Conservation (phyloP, 768 basidiomycete genomes). For the Lentinula raphanica region DNA sequence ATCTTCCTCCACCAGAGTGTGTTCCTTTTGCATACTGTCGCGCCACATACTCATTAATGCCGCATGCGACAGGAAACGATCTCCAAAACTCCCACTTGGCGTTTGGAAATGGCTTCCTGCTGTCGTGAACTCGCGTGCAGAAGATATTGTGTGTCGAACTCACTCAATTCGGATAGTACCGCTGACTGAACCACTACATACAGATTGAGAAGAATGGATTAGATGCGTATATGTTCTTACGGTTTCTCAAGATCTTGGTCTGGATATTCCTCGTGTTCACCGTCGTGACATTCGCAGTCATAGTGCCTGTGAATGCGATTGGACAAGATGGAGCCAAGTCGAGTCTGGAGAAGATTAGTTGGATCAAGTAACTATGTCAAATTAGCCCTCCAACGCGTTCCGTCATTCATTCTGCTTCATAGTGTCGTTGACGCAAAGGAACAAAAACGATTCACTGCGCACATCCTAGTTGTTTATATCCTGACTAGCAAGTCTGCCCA, state of each 20-base stretch:
- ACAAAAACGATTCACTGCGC: constrained; percentile 48
- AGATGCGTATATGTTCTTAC: constrained; percentile 61
- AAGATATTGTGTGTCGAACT: constrained; percentile 37
- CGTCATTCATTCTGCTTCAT: background rate
- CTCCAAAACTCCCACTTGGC: constrained; percentile 36
- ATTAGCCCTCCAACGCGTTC: background rate
- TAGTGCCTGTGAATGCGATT: constrained; percentile 52
- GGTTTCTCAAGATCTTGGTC: constrained; percentile 61
- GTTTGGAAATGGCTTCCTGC: constrained; percentile 50
- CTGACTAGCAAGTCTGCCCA: constrained; percentile 39
- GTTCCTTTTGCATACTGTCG: constrained; percentile 14
- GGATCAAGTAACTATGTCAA: constrained; percentile 42
- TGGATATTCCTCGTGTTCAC: constrained; percentile 51
- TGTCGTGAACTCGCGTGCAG: constrained; percentile 32
- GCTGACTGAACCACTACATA: background rate
- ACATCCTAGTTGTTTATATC: constrained; percentile 48
- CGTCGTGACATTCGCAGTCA: constrained; percentile 54
- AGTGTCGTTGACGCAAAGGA: constrained; percentile 31
- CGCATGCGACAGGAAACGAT: constrained; percentile 34
- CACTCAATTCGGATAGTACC: background rate
- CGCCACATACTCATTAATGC: background rate
- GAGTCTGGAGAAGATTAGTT: constrained; percentile 42
- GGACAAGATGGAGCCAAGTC: constrained; percentile 28
- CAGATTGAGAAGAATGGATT: constrained; percentile 58
- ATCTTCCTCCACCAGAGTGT: constrained; percentile 52